Evolutionary conservation across 1,284 basidiomycete genomes (phyloP).

Genomic region (Filobasidium uniguttulatum): DNA sequence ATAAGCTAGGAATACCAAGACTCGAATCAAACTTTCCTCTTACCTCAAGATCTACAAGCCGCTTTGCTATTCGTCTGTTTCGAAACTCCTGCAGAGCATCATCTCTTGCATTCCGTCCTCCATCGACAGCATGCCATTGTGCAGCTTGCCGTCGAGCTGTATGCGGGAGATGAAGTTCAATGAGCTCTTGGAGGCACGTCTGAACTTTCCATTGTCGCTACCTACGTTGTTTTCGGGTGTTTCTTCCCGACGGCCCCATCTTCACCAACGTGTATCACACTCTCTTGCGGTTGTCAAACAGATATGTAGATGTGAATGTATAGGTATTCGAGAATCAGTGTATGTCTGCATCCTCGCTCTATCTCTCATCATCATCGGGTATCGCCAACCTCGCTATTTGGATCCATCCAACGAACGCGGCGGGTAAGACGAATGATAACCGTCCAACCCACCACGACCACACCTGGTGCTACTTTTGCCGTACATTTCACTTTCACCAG

Average conservation of each 20-base stretch:
- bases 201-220: neutral
- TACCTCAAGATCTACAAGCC: constrained; percentile 35
- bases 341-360: too few species aligned
- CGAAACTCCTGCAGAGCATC: constrained; percentile 28
- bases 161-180: neutral
- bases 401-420: too few species aligned
- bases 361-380: too few species aligned
- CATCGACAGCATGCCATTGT: neutral
- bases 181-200: neutral
- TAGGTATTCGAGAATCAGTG: too few species aligned
- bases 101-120: neutral
- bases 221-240: constrained; percentile 5
- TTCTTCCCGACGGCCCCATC: neutral
- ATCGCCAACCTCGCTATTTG: too few species aligned
- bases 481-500: too few species aligned
- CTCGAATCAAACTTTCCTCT: constrained; percentile 4
- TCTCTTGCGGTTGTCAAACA: too few species aligned
- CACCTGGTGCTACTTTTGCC: too few species aligned
- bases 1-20: neutral
- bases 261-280: too few species aligned
- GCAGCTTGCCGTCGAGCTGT: constrained; percentile 6
- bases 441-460: too few species aligned
- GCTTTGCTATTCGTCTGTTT: constrained; percentile 22
- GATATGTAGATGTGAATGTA: too few species aligned
- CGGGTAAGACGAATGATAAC: too few species aligned